Evolutionary conservation across 2,329 filamentous ascomycete species (phyloP).

Genomic region (Aureobasidium leucospermi): DNA sequence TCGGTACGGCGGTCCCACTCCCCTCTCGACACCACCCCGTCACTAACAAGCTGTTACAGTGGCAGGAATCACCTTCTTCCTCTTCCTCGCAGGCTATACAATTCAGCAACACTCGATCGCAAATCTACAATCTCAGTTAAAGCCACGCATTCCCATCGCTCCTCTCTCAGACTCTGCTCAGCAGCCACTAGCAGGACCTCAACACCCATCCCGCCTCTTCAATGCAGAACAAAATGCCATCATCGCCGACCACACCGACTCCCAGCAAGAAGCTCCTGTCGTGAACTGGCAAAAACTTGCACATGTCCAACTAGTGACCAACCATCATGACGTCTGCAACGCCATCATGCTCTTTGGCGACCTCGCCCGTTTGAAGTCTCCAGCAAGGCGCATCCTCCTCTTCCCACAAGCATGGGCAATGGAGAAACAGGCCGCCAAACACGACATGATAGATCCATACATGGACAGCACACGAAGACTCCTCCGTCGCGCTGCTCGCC

Average conservation of each 20-base stretch:
- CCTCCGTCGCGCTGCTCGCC: conserved; percentile 37
- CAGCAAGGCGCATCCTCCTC: conserved; percentile 37
- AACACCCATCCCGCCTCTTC: conserved; percentile 24
- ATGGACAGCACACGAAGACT: conserved; percentile 38
- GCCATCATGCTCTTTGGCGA: conserved; percentile 44
- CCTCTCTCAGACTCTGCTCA: conserved; percentile 20
- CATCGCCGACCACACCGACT: conserved; percentile 21
- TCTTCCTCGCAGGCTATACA: conserved; percentile 82
- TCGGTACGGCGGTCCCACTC: conserved; percentile 44
- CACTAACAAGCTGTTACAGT: conserved; percentile 37
- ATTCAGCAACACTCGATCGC: conserved; percentile 79
- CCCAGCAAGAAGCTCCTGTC: conserved; percentile 19
- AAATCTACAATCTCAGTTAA: conserved; percentile 56
- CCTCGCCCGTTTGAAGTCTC: conserved; percentile 37
- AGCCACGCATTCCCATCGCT: conserved; percentile 41
- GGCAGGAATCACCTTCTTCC: conserved; percentile 66
- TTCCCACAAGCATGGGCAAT: conserved; percentile 35
- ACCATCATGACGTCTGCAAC: conserved; percentile 41
- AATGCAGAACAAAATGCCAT: conserved; percentile 6
- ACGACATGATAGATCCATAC: conserved; percentile 33
- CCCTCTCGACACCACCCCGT: background rate
- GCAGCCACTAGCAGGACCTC: conserved; percentile 13
- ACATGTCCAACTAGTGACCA: conserved; percentile 40
- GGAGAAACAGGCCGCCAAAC: conserved; percentile 27
- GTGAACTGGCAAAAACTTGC: conserved; percentile 41